Conservation (phyloP, 148 eudicot species). For the Arbutus unedo region DNA sequence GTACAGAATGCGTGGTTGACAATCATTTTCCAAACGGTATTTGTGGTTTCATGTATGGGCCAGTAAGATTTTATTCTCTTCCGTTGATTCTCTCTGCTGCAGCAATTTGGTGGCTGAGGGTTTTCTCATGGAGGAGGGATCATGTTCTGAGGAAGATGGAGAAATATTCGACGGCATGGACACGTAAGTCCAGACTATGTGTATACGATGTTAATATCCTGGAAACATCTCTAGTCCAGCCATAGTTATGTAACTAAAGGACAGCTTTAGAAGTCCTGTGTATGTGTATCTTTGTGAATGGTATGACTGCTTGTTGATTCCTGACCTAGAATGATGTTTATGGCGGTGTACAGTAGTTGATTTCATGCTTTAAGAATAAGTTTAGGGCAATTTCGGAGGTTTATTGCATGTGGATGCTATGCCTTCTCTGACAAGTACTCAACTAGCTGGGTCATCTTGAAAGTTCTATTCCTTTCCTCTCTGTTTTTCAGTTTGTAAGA, state of each 20-base stretch:
- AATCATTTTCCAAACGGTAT: background rate
- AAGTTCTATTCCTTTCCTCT: background rate
- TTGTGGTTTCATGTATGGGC: background rate
- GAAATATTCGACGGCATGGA: slow-evolving; percentile 93
- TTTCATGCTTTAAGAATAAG: background rate
- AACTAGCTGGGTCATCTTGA: too few relatives aligned
- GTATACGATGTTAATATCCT: slow-evolving; percentile 14
- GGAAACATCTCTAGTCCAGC: background rate
- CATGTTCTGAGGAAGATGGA: slow-evolving; percentile 55
- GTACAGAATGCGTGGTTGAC: background rate
- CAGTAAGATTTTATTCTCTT: background rate
- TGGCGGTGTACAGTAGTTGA: slow-evolving; percentile 4
- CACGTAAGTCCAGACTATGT: slow-evolving; percentile 39
- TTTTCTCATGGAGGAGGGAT: slow-evolving; percentile 49
- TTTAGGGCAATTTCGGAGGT: background rate
- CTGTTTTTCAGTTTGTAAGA: background rate
- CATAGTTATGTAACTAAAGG: slow-evolving; percentile 10
- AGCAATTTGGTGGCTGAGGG: slow-evolving; percentile 85
- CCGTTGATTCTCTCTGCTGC: slow-evolving; percentile 22
- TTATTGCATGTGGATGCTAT: background rate
- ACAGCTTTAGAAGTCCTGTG: slow-evolving; percentile 8
- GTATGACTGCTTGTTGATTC: slow-evolving; percentile 25
- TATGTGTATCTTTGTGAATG: slow-evolving; percentile 1
- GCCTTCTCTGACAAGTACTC: background rate
- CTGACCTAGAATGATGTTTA: slow-evolving; percentile 9